These are phyloP conservation scores for Striga asiatica DNA, from an alignment of 257 asterid species.

Conservation along the genomic window DNA sequence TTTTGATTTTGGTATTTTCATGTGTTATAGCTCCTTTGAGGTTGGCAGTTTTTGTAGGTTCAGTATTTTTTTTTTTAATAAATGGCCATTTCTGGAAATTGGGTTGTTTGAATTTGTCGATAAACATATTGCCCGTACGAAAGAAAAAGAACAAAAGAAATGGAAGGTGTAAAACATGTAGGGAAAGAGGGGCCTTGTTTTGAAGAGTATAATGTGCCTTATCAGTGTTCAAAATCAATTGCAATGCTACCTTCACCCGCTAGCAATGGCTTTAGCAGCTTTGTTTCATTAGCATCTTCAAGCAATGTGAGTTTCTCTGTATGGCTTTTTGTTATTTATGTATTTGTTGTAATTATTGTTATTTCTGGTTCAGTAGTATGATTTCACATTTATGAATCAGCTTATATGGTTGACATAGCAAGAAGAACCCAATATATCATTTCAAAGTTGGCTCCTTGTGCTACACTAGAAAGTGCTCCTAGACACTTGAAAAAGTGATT, in stretches of 20 bases:
- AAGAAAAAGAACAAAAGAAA: background rate
- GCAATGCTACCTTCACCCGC: conserved; percentile 20
- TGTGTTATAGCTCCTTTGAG: background rate
- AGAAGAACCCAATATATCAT: too few relatives aligned
- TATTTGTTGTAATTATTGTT: too few relatives aligned
- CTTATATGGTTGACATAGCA: too few relatives aligned
- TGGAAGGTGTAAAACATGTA: conserved; percentile 50
- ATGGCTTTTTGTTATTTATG: too few relatives aligned
- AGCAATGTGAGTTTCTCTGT: conserved; percentile 52
- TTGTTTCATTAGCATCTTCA: conserved; percentile 26
- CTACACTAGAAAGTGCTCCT: too few relatives aligned
- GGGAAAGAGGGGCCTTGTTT: conserved; percentile 59
- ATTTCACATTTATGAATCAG: too few relatives aligned
- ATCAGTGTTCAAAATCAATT: conserved; percentile 23
- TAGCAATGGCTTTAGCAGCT: too few relatives aligned
- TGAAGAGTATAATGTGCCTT: conserved; percentile 28
- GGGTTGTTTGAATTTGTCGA: background rate
- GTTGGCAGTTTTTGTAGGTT: background rate
- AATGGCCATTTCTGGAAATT: background rate
- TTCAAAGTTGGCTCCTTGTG: too few relatives aligned
- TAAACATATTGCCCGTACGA: background rate
- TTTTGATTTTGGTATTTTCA: background rate
- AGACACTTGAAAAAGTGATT: too few relatives aligned
- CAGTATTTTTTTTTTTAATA: background rate
- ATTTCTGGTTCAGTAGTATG: too few relatives aligned